Evolutionary conservation across 345 rosid species (phyloP), one percentile per base, ranked within the genome.

Genomic region (Brassica rapa): DNA sequence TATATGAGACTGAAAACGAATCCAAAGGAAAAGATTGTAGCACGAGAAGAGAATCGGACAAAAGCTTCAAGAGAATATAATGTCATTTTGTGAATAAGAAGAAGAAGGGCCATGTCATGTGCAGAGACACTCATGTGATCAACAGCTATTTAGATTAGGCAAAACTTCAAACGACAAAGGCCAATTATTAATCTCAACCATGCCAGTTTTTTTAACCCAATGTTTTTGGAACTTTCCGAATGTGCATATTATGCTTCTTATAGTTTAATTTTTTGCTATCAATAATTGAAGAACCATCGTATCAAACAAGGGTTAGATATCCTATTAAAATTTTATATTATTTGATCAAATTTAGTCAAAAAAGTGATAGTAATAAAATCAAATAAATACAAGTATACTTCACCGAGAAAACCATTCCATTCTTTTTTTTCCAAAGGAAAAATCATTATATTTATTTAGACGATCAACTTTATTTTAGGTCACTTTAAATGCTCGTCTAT

Each of bases 121-220:
- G 76, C 61, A 71, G 66, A 71, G 37, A 64, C 60, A 77, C 77
- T 78, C 82, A 79, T 79, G 82, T 79, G 82, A 78, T 41, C 68
- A 72, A 32, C 77, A 79, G 24, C 77, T 79, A 49, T 59, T 43
- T 65, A 70, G 27, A 23, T 60, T 71, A 64, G 81, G 76, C 61
- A 71, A 71, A 77, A 19, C 35, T 33, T 71, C 65, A 25, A 60
- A 56, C 76, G 66, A 55, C 81, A 77, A 56, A 71, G 37, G 19
- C 72, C 67, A 37, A 71, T 77, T 77, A 77, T 77, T 70, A n/a
- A 63, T 32, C 68, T 63, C 68, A 16, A 64, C 6, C 59, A 49
- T 71, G 61, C 19, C 61, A 15, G 1, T 49, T 32, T 21, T 75
- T 69, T 62, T 68, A 30, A 71, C 15, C 19, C 49, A 10, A 5